Evolutionary conservation across 345 rosid species (phyloP), one percentile per base, ranked within the genome.

Genomic region (Pugionium dolabratum): DNA sequence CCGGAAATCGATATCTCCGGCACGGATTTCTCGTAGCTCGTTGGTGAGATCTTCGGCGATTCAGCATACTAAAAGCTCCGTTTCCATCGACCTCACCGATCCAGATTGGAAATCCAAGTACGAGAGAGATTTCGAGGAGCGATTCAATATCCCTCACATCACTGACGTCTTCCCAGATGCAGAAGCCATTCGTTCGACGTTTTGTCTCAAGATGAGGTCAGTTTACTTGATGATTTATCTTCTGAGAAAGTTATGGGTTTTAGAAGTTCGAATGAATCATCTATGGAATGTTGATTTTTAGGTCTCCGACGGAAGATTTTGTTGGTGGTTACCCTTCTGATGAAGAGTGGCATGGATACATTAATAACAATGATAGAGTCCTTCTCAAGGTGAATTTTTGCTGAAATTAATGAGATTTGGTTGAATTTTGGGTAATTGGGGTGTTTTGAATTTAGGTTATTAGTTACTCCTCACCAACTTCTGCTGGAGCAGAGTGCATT

Each of bases 271-370:
- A 55, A 27, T 9, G 26, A 9, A 47, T 59, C 5, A 52, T 44
- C 10, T 34, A 7, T 44, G 3, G 29, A 35, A 9, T 37, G 29
- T 67, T 34, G 25, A 27, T 25, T 2, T 40, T 69, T 76, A 89
- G 95, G 83, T 81, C 90, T 66, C 95, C 96, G 3, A 75, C 74
- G 18, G 96, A 75, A 64, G 84, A 83, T n/a, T 86, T 88, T 57
- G 81, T 76, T 0, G 88, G 79, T 29, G 91, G 90, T 18, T 95
- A 91, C 55, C 97, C 97, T 0, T 87, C 96, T 10, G 98, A 95
- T 70, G 97, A 89, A 69, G 84, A 89, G 66, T 95, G 99, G 96
- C 91, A 91, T 54, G 97, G 99, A 40, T 91, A 95, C 75, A 91
- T 95, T 45, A 91, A 95, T 49, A 91, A 89, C 70, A 84, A 75